Conservation (phyloP, 768 basidiomycete species). For the Lactifluus echinatus region DNA sequence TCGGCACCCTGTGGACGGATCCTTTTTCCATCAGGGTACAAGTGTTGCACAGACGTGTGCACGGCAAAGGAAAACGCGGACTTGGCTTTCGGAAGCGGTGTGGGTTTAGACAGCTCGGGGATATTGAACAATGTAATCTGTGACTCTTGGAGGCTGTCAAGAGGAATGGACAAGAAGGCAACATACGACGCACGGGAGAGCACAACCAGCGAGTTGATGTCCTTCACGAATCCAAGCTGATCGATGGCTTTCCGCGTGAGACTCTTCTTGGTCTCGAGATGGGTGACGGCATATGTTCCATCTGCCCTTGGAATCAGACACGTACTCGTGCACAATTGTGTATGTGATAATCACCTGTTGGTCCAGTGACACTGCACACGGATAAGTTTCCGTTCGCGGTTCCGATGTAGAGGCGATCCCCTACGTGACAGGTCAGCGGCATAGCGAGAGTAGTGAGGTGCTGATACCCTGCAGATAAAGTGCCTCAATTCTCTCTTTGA, state of each 20-base stretch:
- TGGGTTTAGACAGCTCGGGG: conserved; percentile 61
- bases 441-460: background rate
- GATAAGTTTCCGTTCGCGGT: conserved; percentile 48
- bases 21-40: conserved; percentile 25
- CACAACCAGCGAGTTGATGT: conserved; percentile 76
- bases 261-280: conserved; percentile 58
- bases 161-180: background rate
- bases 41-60: conserved; percentile 50
- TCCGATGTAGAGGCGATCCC: conserved; percentile 53
- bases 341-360: conserved; percentile 29
- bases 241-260: conserved; percentile 70
- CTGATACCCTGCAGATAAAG: conserved; percentile 15
- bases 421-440: conserved; percentile 24
- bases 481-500: conserved; percentile 19
- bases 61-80: conserved; percentile 77
- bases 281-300: conserved; percentile 30
- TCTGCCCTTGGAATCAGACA: conserved; percentile 18
- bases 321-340: background rate
- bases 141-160: conserved; percentile 42
- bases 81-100: conserved; percentile 67
- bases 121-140: conserved; percentile 68
- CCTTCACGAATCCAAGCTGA: conserved; percentile 77
- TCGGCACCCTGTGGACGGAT: conserved; percentile 17
- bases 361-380: conserved; percentile 39
- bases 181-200: conserved; percentile 56